Base-by-base conservation (phyloP, 345 rosid genomes). In the Bruguiera sexangula region DNA sequence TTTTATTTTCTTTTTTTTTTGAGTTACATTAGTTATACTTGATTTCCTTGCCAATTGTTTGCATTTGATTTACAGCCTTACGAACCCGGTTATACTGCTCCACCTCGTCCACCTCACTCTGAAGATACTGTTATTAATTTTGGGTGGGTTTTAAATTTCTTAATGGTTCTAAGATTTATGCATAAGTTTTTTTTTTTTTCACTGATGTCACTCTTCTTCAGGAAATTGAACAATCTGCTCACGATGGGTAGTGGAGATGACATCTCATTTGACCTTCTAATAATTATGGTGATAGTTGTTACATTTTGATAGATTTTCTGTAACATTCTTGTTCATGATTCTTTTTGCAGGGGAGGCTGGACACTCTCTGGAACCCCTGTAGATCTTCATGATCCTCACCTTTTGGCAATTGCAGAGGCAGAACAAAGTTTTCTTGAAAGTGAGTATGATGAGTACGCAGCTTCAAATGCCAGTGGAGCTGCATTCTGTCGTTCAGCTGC, bases 401-500 rank as follows among this genome's bases (percentile, higher is more conserved):
- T 92, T 62, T 63, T 90, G 67, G 97, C 92, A 26, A 87, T 95
- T 21, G 96, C 97, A 16, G 98, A 95, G 82, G 97, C 97, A 26
- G 98, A 95, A 69, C 91, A 85, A 8, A 94, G 87, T 79, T 78
- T 95, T 79, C 74, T 92, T 73, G 97, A 95, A 79, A 81, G 85
- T 1, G 98, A 92, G 39, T 90, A 95, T 73, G 94, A 89, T 62
- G 99, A 95, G 46, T 87, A 87, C 80, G 84, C 93, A 61, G 81
- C 88, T 75, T 83, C 91, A 75, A 90, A 86, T 79, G 87, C 90
- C 56, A 90, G 79, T 64, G 91, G 96, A 75, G 92, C 97, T 71
- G 89, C 97, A 32, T 95, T 95, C 77, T 95, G 91, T 79, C 98
- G 97, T 48, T 85, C 95, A 61, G 88, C 90, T 84, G 91, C 97